These are phyloP conservation scores for Yarrowia bubula DNA, from an alignment of 805 yeast genomes.

Conservation along the genomic window DNA sequence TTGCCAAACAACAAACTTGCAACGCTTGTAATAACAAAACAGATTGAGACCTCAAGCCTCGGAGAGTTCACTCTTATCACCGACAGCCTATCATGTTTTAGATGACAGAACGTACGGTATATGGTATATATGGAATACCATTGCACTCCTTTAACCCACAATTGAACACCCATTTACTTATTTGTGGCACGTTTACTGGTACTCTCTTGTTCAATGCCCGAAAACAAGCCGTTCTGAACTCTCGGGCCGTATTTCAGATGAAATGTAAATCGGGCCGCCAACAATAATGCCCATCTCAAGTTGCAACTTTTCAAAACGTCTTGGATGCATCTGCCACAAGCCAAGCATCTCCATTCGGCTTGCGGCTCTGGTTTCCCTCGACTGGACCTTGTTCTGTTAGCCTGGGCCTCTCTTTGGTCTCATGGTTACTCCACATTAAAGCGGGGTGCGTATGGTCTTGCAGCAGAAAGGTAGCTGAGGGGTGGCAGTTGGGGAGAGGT, in stretches of 20 bases:
- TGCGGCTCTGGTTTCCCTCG: slow-evolving; percentile 1
- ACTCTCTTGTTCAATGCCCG: too few relatives aligned
- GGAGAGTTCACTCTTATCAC: background rate
- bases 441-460: slow-evolving; percentile 20
- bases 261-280: background rate
- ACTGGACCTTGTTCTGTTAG: background rate
- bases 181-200: too few relatives aligned
- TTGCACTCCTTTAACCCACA: too few relatives aligned
- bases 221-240: background rate
- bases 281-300: too few relatives aligned
- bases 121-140: too few relatives aligned
- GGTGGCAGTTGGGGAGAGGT: background rate
- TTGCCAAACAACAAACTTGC: too few relatives aligned
- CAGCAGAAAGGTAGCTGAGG: background rate
- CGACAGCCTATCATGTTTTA: background rate
- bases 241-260: background rate
- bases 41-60: too few relatives aligned
- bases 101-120: too few relatives aligned
- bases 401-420: background rate
- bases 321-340: too few relatives aligned
- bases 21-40: too few relatives aligned
- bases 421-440: slow-evolving; percentile 18
- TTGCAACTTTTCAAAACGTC: too few relatives aligned
- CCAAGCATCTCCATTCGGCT: background rate
- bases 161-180: too few relatives aligned